Evolutionary conservation across 2,329 filamentous ascomycete species (phyloP), one percentile per base, ranked within the genome.

Genomic region (Penicillium italicum): DNA sequence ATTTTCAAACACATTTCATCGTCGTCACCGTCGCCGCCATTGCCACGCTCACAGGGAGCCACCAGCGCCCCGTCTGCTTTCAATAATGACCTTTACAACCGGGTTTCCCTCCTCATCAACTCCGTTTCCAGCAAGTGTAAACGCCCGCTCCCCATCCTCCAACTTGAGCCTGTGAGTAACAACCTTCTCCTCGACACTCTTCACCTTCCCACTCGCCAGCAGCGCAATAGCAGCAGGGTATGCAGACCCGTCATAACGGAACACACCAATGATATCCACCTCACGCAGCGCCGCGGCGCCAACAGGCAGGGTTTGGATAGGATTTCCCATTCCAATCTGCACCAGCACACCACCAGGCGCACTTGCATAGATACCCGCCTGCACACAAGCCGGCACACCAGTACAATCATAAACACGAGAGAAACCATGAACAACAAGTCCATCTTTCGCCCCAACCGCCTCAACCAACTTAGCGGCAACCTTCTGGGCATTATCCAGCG

Each of bases 311-410:
- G 79, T 82, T 63, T 82, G 80, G 20, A 80, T 73, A 3, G 80
- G 80, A 14, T 80, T 80, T 0, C 81, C 81, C 81, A 83, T 83
- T 7, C 81, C 81, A 38, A 83, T 79, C 70, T 82, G 80, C 48
- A 82, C 73, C 31, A 83, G 69, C 43, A 79, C 76, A 3, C 80
- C 80, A 12, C 81, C 81, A 0, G 80, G 76, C 0, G 69, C 63
- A 5, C 75, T 70, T 2, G 75, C 75, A 60, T 77, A 77, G 56
- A 78, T 77, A 1, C 74, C 76, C 4, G 74, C 69, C 62, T 78
- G 76, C 10, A 78, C 72, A 53, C 76, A 79, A 10, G 74, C 69
- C 0, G 74, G 74, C 22, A 75, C 74, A 34, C 76, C 76, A 0
- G 76, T 78, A 61, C 77, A 79, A 41, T 79, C 76, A 57, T 76